phyloP scores from a whole-genome alignment of 2,329 filamentous ascomycete genomes.

The Hypoxylon sp. region DNA sequence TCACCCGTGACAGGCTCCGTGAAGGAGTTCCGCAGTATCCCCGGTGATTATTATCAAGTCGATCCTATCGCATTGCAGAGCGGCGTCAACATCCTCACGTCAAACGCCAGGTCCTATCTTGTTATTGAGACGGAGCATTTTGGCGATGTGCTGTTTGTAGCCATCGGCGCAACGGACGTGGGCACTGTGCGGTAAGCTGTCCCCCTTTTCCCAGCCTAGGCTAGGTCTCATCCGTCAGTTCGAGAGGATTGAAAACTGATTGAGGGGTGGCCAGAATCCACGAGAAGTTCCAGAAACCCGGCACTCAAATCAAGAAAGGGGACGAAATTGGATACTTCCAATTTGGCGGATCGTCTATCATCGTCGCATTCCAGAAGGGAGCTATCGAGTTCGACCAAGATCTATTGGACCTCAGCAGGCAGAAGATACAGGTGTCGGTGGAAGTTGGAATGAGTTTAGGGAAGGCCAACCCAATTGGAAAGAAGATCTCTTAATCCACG shows the following conservation, averaged over 20 bases:
- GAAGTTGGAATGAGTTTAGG: constrained; percentile 58
- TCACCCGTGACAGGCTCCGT: constrained; percentile 59
- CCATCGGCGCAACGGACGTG: constrained; percentile 59
- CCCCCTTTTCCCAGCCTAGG: not conserved
- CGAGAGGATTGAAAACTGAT: constrained; percentile 1
- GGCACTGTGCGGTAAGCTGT: constrained; percentile 57
- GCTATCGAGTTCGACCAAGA: constrained; percentile 59
- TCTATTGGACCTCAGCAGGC: constrained; percentile 52
- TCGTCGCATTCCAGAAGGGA: constrained; percentile 58
- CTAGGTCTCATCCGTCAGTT: not conserved
- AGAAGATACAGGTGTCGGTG: constrained; percentile 56
- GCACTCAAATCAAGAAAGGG: constrained; percentile 56
- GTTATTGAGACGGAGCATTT: constrained; percentile 58
- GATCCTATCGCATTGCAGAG: constrained; percentile 55
- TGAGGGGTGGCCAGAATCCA: constrained; percentile 51
- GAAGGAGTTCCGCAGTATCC: constrained; percentile 56
- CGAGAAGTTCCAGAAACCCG: constrained; percentile 53
- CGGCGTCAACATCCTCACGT: constrained; percentile 57
- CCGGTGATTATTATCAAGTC: constrained; percentile 61
- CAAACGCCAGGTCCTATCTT: constrained; percentile 57
- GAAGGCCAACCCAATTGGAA: constrained; percentile 21
- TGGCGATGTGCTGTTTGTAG: constrained; percentile 60
- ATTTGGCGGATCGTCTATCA: constrained; percentile 59
- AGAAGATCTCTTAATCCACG: constrained; percentile 13
- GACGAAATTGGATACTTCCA: constrained; percentile 60